These are phyloP conservation scores for Rhododendron ovatum DNA, from an alignment of 148 eudicot species.

Conservation along the genomic window DNA sequence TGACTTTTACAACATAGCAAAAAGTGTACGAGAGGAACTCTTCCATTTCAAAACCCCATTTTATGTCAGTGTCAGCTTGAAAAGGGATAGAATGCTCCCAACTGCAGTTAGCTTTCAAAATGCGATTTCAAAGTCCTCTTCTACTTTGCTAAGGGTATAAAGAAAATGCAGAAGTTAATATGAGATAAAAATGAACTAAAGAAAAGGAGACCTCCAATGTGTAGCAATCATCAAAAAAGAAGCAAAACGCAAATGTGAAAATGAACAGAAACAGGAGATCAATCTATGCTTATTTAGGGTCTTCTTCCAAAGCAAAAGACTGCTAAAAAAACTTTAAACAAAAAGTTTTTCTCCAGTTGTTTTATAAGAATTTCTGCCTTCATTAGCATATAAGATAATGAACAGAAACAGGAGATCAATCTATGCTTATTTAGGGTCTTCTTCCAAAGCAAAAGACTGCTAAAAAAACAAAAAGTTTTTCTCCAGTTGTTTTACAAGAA, in stretches of 20 bases:
- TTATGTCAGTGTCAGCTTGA: not conserved
- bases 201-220: not conserved
- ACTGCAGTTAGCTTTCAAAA: not conserved
- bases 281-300: not conserved
- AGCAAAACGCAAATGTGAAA: not conserved
- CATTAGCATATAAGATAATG: not conserved
- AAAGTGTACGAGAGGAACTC: constrained; percentile 9
- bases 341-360: not conserved
- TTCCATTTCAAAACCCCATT: constrained; percentile 2
- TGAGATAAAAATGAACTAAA: not conserved
- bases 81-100: not conserved
- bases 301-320: not conserved
- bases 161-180: not conserved
- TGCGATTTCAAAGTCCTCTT: not conserved
- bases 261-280: not conserved
- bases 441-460: not conserved
- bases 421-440: not conserved
- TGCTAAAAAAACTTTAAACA: not conserved
- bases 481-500: not conserved
- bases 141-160: not conserved
- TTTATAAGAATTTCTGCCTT: not conserved
- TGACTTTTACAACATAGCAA: not conserved
- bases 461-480: not conserved
- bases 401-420: not conserved
- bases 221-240: not conserved